Base-by-base conservation (phyloP, 805 yeast genomes). In the Metschnikowia borealis region DNA sequence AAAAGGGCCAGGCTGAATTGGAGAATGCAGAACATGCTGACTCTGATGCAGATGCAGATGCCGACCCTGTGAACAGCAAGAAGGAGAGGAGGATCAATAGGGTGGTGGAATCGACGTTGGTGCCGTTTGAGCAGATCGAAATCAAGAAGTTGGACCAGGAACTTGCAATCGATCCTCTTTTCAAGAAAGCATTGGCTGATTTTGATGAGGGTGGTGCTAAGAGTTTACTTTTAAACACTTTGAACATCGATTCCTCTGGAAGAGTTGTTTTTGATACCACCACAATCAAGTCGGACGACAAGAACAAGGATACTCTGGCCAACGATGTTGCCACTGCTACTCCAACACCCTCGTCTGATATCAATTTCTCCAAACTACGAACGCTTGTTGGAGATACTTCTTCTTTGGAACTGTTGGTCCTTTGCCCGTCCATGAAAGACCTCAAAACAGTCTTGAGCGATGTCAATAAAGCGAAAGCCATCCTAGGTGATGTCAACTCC, bases 161-260 rank as follows among this genome's bases (percentile, higher is more conserved):
- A 58, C 65, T 83, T 20, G 77, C 77, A 34, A 82, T 85, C 35
- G 92, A 87, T 65, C 92, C 92, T 0, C 69, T 87, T 29, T 87
- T 87, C 65, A 85, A 84, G 57, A 84, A 83, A 60, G 85, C 89
- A 0, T 69, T 86, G 45, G 82, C 89, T 0, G 91, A 85, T 47
- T 86, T 86, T 58, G 94, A 87, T 63, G 92, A 86, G 68, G 91
- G 91, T 37, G 92, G 94, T 2, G 84, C 92, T 6, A 86, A 84
- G 60, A 80, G 87, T 52, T 69, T 87, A 45, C 65, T 86, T 39
- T 62, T 84, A 54, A 86, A 86, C 54, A 80, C 87, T 0, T 72
- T 86, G 41, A 73, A 74, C 53, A 71, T 82, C 14, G 84, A 85
- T 57, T 49, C 63, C 0, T 59, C 75, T 1, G 80, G 82, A 0